Conservation (phyloP, 1,284 basidiomycete genomes). For the Heterobasidion occidentale region DNA sequence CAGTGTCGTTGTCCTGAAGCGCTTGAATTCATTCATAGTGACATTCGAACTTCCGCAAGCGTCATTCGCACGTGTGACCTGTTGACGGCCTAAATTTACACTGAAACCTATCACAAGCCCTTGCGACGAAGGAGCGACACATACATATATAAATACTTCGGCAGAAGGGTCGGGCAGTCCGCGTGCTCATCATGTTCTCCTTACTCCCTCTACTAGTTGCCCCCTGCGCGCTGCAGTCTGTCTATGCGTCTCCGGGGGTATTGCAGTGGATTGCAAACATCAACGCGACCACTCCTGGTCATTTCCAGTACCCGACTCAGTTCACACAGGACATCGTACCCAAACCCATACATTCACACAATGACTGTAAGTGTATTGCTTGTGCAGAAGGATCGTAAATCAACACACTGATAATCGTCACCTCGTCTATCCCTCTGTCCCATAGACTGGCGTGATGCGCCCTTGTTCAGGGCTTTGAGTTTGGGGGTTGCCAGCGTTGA, state of each 20-base stretch:
- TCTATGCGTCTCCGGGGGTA: slow-evolving; percentile 18
- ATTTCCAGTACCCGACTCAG: slow-evolving; percentile 40
- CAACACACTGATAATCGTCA: background rate
- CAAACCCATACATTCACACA: slow-evolving; percentile 46
- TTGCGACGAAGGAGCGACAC: no score
- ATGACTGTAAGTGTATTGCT: slow-evolving; percentile 34
- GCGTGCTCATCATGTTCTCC: background rate
- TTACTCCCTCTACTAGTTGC: background rate
- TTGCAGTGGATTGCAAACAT: slow-evolving; percentile 30
- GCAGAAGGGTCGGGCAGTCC: no score
- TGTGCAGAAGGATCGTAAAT: background rate
- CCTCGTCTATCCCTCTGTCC: background rate
- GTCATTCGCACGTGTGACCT: no score
- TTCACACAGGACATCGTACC: slow-evolving; percentile 44
- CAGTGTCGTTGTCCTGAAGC: background rate
- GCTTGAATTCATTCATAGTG: no score
- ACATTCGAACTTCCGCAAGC: no score
- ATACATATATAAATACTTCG: no score
- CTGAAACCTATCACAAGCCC: no score
- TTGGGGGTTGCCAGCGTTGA: slow-evolving; percentile 46
- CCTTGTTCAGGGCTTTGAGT: slow-evolving; percentile 40
- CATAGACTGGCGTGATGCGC: slow-evolving; percentile 46
- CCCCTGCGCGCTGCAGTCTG: background rate
- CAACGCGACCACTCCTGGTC: slow-evolving; percentile 32
- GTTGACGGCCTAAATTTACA: no score